phyloP scores from a whole-genome alignment of 139 green algal species.

The Monoraphidium neglectum region DNA sequence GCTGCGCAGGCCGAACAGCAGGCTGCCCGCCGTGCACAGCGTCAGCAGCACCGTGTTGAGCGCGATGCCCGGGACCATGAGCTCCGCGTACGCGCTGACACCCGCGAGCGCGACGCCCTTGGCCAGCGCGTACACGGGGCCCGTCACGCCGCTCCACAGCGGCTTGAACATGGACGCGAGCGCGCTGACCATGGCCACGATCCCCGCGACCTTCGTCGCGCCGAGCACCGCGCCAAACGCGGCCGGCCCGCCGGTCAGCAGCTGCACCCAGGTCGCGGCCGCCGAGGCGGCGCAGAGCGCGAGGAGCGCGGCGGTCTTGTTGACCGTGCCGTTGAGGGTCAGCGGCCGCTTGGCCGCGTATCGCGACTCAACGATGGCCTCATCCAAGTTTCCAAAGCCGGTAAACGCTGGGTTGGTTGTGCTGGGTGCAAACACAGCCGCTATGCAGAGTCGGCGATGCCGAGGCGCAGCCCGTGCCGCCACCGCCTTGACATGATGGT shows the following conservation, averaged over 20 bases:
- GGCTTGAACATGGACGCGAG: constrained; percentile 63
- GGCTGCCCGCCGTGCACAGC: constrained; percentile 49
- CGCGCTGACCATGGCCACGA: constrained; percentile 39
- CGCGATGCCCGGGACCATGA: constrained; percentile 37
- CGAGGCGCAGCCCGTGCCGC: no score
- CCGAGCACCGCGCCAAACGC: constrained; percentile 22
- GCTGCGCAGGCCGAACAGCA: constrained; percentile 39
- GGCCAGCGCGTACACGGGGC: constrained; percentile 39
- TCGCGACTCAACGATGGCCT: constrained; percentile 18
- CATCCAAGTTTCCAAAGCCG: constrained; percentile 30
- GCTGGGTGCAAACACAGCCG: not conserved
- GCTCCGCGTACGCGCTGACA: constrained; percentile 15
- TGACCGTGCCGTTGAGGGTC: constrained; percentile 47
- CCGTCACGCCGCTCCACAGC: constrained; percentile 39
- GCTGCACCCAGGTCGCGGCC: constrained; percentile 44
- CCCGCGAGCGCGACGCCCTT: constrained; percentile 53
- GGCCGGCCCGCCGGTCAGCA: constrained; percentile 40
- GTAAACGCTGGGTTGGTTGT: constrained; percentile 5
- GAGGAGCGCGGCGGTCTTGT: constrained; percentile 51
- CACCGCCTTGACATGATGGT: no score
- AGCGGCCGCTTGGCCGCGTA: constrained; percentile 19
- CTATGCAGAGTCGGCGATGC: no score
- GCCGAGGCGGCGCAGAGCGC: constrained; percentile 26
- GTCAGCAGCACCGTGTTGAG: constrained; percentile 54
- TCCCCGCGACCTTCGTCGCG: constrained; percentile 38